These are phyloP conservation scores for Penicillium sp. DNA, from an alignment of 2,329 filamentous ascomycete species.

Conservation along the genomic window DNA sequence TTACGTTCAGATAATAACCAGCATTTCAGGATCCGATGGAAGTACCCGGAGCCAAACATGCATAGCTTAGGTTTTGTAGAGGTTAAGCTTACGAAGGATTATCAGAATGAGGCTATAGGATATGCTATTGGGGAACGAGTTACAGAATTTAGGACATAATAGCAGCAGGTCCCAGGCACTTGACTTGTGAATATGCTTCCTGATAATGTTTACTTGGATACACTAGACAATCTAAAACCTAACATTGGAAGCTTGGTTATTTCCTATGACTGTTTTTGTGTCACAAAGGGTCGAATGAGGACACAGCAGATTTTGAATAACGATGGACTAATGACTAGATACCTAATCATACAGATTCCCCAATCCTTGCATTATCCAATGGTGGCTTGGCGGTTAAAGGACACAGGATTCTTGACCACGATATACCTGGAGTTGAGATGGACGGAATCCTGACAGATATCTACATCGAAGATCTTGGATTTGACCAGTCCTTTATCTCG, in stretches of 20 bases:
- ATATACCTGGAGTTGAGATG: background rate
- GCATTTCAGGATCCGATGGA: background rate
- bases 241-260: background rate
- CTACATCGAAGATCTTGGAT: background rate
- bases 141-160: too few relatives aligned
- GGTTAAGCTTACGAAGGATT: background rate
- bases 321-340: background rate
- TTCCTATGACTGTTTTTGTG: conserved; percentile 16
- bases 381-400: background rate
- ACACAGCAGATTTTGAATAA: conserved; percentile 5
- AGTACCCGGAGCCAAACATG: background rate
- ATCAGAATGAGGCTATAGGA: background rate
- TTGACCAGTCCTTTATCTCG: background rate
- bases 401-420: background rate
- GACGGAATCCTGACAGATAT: background rate
- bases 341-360: background rate
- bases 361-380: background rate
- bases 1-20: conserved; percentile 7
- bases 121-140: background rate
- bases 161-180: background rate
- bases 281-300: conserved; percentile 3
- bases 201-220: background rate
- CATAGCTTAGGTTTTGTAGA: background rate
- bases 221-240: background rate
- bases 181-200: too few relatives aligned